Evolutionary conservation across 2,329 filamentous ascomycete species (phyloP), one percentile per base, ranked within the genome.

Genomic region (Monilinia fructigena): DNA sequence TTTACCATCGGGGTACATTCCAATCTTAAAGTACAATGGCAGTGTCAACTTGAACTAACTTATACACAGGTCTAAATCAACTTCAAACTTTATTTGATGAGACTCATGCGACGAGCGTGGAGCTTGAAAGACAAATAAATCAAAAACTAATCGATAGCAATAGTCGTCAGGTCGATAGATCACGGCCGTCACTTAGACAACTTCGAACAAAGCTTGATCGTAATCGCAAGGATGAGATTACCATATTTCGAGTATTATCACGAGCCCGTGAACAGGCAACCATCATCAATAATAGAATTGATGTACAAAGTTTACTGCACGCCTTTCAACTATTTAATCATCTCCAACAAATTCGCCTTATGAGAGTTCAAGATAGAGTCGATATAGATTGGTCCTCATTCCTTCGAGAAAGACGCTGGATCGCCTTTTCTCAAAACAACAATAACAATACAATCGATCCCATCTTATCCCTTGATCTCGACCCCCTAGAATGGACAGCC

Each of bases 341-440:
- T 38, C 80, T 90, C 14, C 85, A 88, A 72, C 84, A 89, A 72
- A 82, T 90, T 61, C 86, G 89, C 68, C 81, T 90, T 18, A 80
- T 90, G 35, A 83, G 85, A 7, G 77, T 89, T 16, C 83, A 86
- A 69, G 86, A 89, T 68, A 78, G 82, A 67, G 80, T 85, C 67
- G 86, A 89, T 72, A 80, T 81, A 56, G 76, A 80, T 28, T 78
- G 88, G 18, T 77, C 85, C 55, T 78, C 80, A 20, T 84, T 83
- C 69, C 79, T 87, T 55, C 79, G 80, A 56, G 77, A 80, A 47
- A 65, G 63, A 60, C 63, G 63, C 38, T 65, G 54, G 63, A 40
- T 48, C n/a, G 63, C 63, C 31, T 60, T 65, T 35, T 58, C 79
- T 28, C 64, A 56, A 47, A 66, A 63, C 26, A 60, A 63, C 20